phyloP scores from a whole-genome alignment of 2,329 filamentous ascomycete species.

The Ophiocordyceps australis region DNA sequence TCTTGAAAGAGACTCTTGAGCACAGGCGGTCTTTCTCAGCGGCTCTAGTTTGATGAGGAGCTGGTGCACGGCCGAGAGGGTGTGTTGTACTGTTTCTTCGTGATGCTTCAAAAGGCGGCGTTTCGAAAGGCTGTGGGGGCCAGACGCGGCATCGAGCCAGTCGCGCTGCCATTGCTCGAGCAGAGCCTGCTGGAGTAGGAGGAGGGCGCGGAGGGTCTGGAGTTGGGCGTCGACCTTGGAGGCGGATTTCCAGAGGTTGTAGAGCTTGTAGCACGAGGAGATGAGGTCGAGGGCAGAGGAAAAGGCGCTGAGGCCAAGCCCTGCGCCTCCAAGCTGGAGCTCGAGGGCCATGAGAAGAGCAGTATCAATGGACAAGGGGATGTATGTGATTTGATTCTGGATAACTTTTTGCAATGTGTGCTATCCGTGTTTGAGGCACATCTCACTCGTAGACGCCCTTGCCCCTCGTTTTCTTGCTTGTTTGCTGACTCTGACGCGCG shows the following conservation, averaged over 20 bases:
- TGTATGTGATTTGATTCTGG: too few relatives aligned
- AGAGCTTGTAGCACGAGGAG: background rate
- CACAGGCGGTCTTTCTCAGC: too few relatives aligned
- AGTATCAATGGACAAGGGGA: too few relatives aligned
- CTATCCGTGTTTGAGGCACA: too few relatives aligned
- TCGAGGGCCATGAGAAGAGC: background rate
- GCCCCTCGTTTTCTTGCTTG: too few relatives aligned
- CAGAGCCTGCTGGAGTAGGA: background rate
- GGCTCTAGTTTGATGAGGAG: background rate
- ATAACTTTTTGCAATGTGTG: too few relatives aligned
- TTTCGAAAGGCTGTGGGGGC: background rate
- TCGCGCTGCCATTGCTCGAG: background rate
- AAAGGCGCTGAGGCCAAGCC: slow-evolving; percentile 1
- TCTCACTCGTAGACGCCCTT: too few relatives aligned
- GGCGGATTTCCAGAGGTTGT: slow-evolving; percentile 1
- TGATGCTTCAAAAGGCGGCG: background rate
- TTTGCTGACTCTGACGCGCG: too few relatives aligned
- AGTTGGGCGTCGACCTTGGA: background rate
- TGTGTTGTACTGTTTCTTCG: background rate
- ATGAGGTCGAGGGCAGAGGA: background rate
- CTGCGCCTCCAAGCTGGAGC: background rate
- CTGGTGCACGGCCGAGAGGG: background rate
- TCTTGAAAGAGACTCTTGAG: too few relatives aligned
- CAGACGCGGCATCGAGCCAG: background rate
- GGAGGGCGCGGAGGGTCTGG: background rate